Base-by-base conservation (phyloP, 306 rosid species). In the Castanospermum australe region DNA sequence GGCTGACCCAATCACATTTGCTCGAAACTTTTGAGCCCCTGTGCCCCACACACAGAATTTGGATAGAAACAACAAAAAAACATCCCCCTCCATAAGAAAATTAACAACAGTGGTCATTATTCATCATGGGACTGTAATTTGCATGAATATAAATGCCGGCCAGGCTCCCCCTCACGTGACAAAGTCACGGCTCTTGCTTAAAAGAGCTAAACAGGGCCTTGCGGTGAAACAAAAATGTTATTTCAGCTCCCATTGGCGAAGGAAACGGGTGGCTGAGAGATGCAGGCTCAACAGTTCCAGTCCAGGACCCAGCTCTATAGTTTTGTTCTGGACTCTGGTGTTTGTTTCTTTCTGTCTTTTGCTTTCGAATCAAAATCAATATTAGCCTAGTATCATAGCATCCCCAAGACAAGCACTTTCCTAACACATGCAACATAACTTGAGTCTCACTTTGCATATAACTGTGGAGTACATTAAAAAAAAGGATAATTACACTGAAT, bases 41-140 rank as follows among this genome's bases (percentile, higher is more conserved):
- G 76, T 36, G 75, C 83, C 90, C 90, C 66, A 67, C 84, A 64
- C 50, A 22, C 73, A 76, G 84, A 79, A 81, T 81, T 79, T 77
- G 80, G 90, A 84, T 86, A 86, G 70, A 42, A 77, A 77, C 82
- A 86, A 87, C 86, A 78, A 86, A 84, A 84, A 84, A 90, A 87
- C 88, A 87, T 87, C 86, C 87, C 82, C 59, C 75, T 73, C 52
- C 77, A 81, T 78, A 77, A 85, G 68, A 87, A 84, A 83, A n/a
- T n/a, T n/a, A n/a, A 87, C 89, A 85, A 82, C 52, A 61, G 64
- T 67, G 51, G 84, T 84, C 87, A 85, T 85, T 76, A 85, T 87
- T 75, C 88, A 55, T 75, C 88, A 55, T 81, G 84, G n/a, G 84
- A 55, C 88, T 79, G 82, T 78, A 87, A 85, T 81, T 87, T 89